These are phyloP conservation scores for Pleurotus sapidus DNA, from an alignment of 768 basidiomycete species.

Conservation along the genomic window DNA sequence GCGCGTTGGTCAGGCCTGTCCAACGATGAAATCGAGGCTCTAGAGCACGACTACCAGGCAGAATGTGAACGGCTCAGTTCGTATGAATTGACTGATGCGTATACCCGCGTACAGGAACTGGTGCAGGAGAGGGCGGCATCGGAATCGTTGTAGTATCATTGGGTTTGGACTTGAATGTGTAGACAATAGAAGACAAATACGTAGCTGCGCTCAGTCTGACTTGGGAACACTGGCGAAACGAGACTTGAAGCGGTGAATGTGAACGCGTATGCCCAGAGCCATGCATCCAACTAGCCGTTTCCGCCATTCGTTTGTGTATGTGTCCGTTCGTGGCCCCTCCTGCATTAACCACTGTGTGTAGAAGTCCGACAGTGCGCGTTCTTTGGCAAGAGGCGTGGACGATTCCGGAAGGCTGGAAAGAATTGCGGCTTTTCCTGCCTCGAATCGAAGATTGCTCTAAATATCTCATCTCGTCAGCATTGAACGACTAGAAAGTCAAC, in stretches of 20 bases:
- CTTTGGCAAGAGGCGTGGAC: slow-evolving; percentile 51
- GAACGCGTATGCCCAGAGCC: slow-evolving; percentile 53
- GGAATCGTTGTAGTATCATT: slow-evolving; percentile 4
- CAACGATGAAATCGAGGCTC: slow-evolving; percentile 56
- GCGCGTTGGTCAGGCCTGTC: slow-evolving; percentile 77
- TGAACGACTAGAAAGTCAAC: not conserved
- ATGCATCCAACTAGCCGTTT: slow-evolving; percentile 57
- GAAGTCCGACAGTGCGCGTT: slow-evolving; percentile 70
- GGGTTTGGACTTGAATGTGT: no score
- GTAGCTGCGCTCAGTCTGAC: no score
- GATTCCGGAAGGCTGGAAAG: slow-evolving; percentile 53
- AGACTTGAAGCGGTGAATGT: slow-evolving; percentile 40
- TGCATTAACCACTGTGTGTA: slow-evolving; percentile 74
- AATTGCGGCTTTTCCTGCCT: slow-evolving; percentile 59
- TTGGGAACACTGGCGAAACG: slow-evolving; percentile 20
- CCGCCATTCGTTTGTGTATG: slow-evolving; percentile 68
- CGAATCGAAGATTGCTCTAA: slow-evolving; percentile 84
- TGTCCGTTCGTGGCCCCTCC: slow-evolving; percentile 53
- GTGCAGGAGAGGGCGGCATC: slow-evolving; percentile 45
- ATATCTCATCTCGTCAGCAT: slow-evolving; percentile 1
- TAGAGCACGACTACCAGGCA: slow-evolving; percentile 56
- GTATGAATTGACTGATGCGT: slow-evolving; percentile 58
- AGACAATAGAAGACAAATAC: no score
- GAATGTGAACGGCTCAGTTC: slow-evolving; percentile 61
- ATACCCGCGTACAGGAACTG: slow-evolving; percentile 60